Evolutionary conservation across 768 basidiomycete genomes (phyloP).

Genomic region (Suillus bovinus): DNA sequence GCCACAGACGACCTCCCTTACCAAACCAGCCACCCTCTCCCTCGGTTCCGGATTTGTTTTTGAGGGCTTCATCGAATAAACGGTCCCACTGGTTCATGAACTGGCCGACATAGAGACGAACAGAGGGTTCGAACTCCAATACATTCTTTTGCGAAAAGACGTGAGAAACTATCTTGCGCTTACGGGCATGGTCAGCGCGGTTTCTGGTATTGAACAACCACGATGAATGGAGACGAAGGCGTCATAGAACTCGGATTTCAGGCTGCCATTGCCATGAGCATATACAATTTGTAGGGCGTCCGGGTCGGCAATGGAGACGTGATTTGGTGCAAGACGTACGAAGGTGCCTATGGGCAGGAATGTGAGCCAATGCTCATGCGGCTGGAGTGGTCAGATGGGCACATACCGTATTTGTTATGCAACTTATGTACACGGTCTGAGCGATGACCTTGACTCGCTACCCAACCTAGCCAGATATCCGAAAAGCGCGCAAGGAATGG

Average conservation of each 20-base stretch:
- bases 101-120: conserved; percentile 56
- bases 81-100: conserved; percentile 78
- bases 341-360: conserved; percentile 47
- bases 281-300: conserved; percentile 75
- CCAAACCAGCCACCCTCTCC: conserved; percentile 67
- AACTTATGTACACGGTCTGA: conserved; percentile 72
- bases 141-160: conserved; percentile 86
- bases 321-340: conserved; percentile 74
- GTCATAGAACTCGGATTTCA: conserved; percentile 79
- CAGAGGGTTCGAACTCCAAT: conserved; percentile 82
- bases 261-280: conserved; percentile 81
- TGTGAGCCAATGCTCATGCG: background rate
- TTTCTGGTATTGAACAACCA: conserved; percentile 81
- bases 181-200: conserved; percentile 77
- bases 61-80: conserved; percentile 53
- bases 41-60: conserved; percentile 57
- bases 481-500: conserved; percentile 72
- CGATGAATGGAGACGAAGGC: conserved; percentile 75
- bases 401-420: conserved; percentile 74
- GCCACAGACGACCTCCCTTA: conserved; percentile 62
- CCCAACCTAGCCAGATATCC: conserved; percentile 70
- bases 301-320: conserved; percentile 76
- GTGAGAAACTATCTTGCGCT: conserved; percentile 88
- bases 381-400: background rate
- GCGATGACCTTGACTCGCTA: conserved; percentile 68